Evolutionary conservation across 768 basidiomycete species (phyloP).

Genomic region (Podaxis sp.): DNA sequence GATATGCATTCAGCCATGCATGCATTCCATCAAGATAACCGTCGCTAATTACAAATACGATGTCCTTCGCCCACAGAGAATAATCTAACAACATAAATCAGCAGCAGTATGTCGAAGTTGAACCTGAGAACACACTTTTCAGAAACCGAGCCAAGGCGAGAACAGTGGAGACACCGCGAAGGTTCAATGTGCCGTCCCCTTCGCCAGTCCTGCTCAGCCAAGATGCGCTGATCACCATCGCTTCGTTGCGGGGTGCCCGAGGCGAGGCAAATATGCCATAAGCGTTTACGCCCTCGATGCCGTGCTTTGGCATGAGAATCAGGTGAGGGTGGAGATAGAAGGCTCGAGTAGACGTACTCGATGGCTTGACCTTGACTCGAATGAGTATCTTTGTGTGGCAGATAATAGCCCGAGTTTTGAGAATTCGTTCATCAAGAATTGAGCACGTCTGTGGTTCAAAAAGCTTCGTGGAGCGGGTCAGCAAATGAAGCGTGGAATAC

Average conservation of each 20-base stretch:
- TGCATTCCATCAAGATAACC: constrained; percentile 89
- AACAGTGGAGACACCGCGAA: constrained; percentile 84
- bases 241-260: constrained; percentile 89
- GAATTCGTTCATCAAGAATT: constrained; percentile 61
- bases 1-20: constrained; percentile 86
- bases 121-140: constrained; percentile 50
- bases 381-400: constrained; percentile 65
- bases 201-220: constrained; percentile 73
- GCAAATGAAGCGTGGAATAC: constrained; percentile 20
- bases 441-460: constrained; percentile 50
- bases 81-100: constrained; percentile 44
- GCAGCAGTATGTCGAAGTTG: background rate
- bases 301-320: constrained; percentile 29
- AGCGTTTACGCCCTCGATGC: constrained; percentile 64
- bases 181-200: constrained; percentile 58
- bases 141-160: constrained; percentile 81
- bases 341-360: constrained; percentile 38
- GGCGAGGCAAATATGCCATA: constrained; percentile 83
- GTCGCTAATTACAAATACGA: constrained; percentile 87
- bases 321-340: background rate
- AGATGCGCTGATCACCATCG: constrained; percentile 87
- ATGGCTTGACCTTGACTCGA: constrained; percentile 32
- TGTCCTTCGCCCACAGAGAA: constrained; percentile 93
- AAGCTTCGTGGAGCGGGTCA: background rate
- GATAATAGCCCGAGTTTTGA: constrained; percentile 68